Evolutionary conservation across 140 eudicot genomes (phyloP).

Genomic region (Anethum foeniculum): DNA sequence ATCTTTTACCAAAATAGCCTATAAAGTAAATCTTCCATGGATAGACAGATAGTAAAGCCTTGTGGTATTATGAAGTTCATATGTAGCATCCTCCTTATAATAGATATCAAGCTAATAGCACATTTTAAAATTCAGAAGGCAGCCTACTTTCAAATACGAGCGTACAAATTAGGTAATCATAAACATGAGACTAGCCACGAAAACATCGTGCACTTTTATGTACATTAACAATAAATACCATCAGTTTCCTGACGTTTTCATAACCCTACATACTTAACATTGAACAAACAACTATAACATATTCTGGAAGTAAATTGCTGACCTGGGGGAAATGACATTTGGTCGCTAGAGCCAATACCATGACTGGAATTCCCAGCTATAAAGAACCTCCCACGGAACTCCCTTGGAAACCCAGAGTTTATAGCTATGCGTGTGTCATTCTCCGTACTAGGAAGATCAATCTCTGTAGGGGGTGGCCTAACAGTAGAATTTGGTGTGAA

Average conservation of each 20-base stretch:
- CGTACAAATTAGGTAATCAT: background rate
- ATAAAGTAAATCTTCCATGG: background rate
- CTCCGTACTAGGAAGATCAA: conserved; percentile 27
- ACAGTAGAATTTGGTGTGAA: conserved; percentile 40
- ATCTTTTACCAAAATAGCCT: background rate
- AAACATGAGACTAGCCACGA: background rate
- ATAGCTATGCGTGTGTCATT: conserved; percentile 24
- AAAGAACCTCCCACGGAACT: conserved; percentile 29
- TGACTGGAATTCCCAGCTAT: conserved; percentile 23
- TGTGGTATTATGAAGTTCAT: background rate
- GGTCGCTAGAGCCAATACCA: conserved; percentile 36
- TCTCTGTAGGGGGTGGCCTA: conserved; percentile 38
- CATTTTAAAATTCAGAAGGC: background rate
- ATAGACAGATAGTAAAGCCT: background rate
- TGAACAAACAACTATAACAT: background rate
- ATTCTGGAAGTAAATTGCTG: background rate
- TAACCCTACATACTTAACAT: background rate
- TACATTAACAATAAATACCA: background rate
- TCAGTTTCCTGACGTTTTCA: background rate
- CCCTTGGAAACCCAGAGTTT: conserved; percentile 24
- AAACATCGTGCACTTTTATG: background rate
- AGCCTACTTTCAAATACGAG: background rate
- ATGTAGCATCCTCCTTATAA: background rate
- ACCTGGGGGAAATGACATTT: conserved; percentile 22
- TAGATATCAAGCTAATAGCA: background rate